phyloP scores from a whole-genome alignment of 371 early-diverging fungal genomes.

The Synchytrium microbalum region DNA sequence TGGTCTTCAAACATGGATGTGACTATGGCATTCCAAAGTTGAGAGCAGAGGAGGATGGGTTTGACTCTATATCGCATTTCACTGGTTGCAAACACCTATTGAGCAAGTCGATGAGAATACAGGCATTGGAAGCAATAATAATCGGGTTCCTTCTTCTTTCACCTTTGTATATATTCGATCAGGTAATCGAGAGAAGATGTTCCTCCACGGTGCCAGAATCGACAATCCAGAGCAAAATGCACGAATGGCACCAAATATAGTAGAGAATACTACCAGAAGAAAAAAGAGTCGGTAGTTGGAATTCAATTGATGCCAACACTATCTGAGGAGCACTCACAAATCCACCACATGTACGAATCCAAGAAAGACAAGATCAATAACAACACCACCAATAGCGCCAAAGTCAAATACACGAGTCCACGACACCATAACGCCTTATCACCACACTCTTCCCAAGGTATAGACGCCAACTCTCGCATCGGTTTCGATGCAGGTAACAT shows the following conservation, averaged over 20 bases:
- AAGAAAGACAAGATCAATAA: slow-evolving; percentile 75
- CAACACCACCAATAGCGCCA: slow-evolving; percentile 25
- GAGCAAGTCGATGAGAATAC: slow-evolving; percentile 6
- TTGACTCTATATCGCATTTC: slow-evolving; percentile 66
- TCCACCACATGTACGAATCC: slow-evolving; percentile 89
- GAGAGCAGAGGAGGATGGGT: slow-evolving; percentile 71
- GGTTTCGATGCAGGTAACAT: slow-evolving; percentile 81
- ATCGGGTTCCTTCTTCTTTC: too few relatives aligned
- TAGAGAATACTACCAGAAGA: slow-evolving; percentile 55
- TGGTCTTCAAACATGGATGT: slow-evolving; percentile 84
- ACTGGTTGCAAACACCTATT: slow-evolving; percentile 32
- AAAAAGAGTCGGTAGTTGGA: slow-evolving; percentile 29
- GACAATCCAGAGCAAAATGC: slow-evolving; percentile 78
- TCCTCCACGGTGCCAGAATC: slow-evolving; percentile 83
- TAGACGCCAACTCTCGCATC: slow-evolving; percentile 49
- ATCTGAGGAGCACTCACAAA: slow-evolving; percentile 24
- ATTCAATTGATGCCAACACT: slow-evolving; percentile 3
- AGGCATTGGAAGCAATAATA: too few relatives aligned
- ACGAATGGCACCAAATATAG: slow-evolving; percentile 63
- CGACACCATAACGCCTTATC: slow-evolving; percentile 11
- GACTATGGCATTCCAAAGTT: slow-evolving; percentile 84
- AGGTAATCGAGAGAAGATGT: slow-evolving; percentile 75
- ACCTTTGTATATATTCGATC: slow-evolving; percentile 41
- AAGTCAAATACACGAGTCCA: slow-evolving; percentile 20
- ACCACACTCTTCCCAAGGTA: slow-evolving; percentile 26